phyloP scores from a whole-genome alignment of 1,139 yeast genomes.

The Pichia sp. region DNA sequence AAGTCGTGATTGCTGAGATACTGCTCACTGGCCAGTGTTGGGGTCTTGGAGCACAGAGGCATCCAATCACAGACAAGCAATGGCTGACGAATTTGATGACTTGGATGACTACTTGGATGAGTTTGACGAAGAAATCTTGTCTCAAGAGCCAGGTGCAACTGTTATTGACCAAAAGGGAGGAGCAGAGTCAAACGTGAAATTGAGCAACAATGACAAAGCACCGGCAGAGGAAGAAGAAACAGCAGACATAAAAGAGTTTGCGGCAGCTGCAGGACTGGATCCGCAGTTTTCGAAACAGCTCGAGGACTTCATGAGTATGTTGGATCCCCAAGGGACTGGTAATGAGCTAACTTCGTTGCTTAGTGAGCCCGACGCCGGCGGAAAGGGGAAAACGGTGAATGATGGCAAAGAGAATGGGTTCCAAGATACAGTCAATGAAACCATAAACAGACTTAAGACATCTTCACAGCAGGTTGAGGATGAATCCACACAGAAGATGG shows the following conservation, averaged over 20 bases:
- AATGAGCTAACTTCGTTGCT: conserved; percentile 4
- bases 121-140: conserved; percentile 69
- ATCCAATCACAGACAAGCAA: not conserved
- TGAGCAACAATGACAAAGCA: conserved; percentile 3
- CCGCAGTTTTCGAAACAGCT: conserved; percentile 59
- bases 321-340: conserved; percentile 22
- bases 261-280: conserved; percentile 52
- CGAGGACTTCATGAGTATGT: conserved; percentile 47
- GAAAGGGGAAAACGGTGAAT: not conserved
- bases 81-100: conserved; percentile 60
- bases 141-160: conserved; percentile 54
- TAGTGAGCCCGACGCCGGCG: not conserved
- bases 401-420: conserved; percentile 37
- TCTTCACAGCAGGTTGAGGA: conserved; percentile 66
- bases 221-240: not conserved
- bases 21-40: too few species aligned
- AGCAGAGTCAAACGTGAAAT: not conserved
- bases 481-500: conserved; percentile 39
- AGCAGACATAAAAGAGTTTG: not conserved
- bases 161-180: conserved; percentile 4
- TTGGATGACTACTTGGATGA: conserved; percentile 72
- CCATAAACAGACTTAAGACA: conserved; percentile 71
- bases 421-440: conserved; percentile 73
- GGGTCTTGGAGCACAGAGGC: not conserved
- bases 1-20: not conserved